Evolutionary conservation across 148 eudicot species (phyloP).

Genomic region (Heliosperma pusillum): DNA sequence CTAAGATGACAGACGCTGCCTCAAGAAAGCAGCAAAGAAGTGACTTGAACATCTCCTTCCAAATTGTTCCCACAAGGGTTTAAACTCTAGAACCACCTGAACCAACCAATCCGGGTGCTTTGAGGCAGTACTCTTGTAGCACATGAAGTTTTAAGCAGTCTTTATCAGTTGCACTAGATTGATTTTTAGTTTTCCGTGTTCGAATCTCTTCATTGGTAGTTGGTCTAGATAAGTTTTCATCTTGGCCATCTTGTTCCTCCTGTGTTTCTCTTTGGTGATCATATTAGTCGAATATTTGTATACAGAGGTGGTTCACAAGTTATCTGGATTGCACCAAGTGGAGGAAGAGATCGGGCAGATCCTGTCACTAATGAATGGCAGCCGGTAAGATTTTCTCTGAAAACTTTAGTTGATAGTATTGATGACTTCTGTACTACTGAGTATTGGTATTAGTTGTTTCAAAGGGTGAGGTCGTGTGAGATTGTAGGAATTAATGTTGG

Average conservation of each 20-base stretch:
- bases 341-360: conserved; percentile 98
- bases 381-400: conserved; percentile 50
- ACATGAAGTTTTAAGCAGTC: background rate
- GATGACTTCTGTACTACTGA: background rate
- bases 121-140: no score
- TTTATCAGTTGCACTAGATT: background rate
- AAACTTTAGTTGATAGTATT: background rate
- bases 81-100: no score
- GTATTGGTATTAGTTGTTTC: background rate
- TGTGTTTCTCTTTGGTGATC: conserved; percentile 7
- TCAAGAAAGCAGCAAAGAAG: no score
- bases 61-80: no score
- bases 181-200: background rate
- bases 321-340: conserved; percentile 99
- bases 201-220: background rate
- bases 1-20: no score
- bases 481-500: background rate
- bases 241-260: background rate
- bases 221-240: background rate
- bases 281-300: conserved; percentile 20
- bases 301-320: conserved; percentile 85
- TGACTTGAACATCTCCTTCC: no score
- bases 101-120: no score
- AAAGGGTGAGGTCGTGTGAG: background rate
- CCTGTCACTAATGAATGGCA: conserved; percentile 77